Base-by-base conservation (phyloP, 2,329 filamentous ascomycete species). In the Calonectria pauciramosa region DNA sequence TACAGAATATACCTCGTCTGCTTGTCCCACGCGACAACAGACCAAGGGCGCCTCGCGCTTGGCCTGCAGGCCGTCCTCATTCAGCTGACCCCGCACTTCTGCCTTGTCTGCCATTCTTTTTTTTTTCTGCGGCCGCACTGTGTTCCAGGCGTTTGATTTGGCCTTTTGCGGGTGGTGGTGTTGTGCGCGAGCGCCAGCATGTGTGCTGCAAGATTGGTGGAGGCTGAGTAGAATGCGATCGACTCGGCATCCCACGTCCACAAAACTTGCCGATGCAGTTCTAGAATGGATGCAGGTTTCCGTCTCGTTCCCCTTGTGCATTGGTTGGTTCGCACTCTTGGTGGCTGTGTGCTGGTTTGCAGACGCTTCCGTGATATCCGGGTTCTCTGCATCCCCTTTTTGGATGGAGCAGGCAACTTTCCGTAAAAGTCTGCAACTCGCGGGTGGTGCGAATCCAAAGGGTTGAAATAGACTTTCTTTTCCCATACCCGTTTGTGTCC, bases 61-160 rank as follows among this genome's bases (percentile, higher is more conserved):
- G 56, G 56, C 34, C 34, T 60, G 56, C 56, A 38, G 56, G 13
- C 34, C 56, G 32, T 49, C 59, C 59, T 44, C 28, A 51, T 34
- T 52, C 13, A 5, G 23, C 28, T 59, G 28, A 67, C 71, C 71
- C 71, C 71, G 59, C 67, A 67, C 51, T 66, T 60, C 67, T 70
- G 67, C 67, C 71, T 70, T 47, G 66, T 36, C 56, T 32, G n/a
- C 44, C n/a, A 47, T 47, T 13, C 16, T 28, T 20, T n/a, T 13
- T 63, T 41, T 28, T 18, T 41, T 18, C n/a, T 52, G 44, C 20
- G 9, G 36, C 32, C 13, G 68, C 44, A 18, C 41, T 18, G n/a
- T 44, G 41, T 44, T 44, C 32, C n/a, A 18, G 38, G 26, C 18
- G 47, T 52, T 44, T 51, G 59, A 38, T 26, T 65, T 47, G 36